Percentiles rank a stretch among this genome's conserved stretches.
Conservation (phyloP, 352 stramenopile genomes). For the Phytopythium montanum region DNA sequence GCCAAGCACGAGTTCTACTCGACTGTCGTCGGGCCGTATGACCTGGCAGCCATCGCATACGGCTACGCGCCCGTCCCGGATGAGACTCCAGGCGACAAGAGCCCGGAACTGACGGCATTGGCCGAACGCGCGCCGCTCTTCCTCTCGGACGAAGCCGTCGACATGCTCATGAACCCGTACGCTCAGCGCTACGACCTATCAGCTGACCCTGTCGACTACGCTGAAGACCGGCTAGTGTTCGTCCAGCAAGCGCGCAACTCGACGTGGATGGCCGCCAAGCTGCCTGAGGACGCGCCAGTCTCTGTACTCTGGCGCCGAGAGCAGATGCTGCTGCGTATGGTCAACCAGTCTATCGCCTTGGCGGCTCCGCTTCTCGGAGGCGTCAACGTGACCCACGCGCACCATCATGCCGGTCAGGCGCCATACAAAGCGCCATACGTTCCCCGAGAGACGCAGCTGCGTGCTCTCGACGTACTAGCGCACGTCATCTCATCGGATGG, state of each 20-base stretch:
- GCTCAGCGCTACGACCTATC: slow-evolving; percentile 59
- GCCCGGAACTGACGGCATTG: slow-evolving; percentile 27
- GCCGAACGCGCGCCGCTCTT: slow-evolving; percentile 52
- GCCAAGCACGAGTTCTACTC: slow-evolving; percentile 66
- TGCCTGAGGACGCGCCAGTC: slow-evolving; percentile 54
- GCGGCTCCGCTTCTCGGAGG: slow-evolving; percentile 50
- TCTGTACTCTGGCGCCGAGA: slow-evolving; percentile 53
- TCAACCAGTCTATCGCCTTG: slow-evolving; percentile 33
- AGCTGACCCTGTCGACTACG: slow-evolving; percentile 49
- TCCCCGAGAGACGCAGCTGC: slow-evolving; percentile 26
- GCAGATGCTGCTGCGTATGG: slow-evolving; percentile 27
- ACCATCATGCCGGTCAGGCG: slow-evolving; percentile 28
- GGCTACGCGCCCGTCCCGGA: slow-evolving; percentile 54
- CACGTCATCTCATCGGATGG: slow-evolving; percentile 40
- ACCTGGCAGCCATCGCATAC: slow-evolving; percentile 84
- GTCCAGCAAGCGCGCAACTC: slow-evolving; percentile 34
- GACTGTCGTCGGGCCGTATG: slow-evolving; percentile 62
- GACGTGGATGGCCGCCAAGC: slow-evolving; percentile 23
- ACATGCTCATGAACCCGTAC: slow-evolving; percentile 42
- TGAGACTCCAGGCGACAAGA: slow-evolving; percentile 48
- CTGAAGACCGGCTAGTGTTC: slow-evolving; percentile 47
- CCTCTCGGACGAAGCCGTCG: slow-evolving; percentile 54
- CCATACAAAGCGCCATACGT: slow-evolving; percentile 32
- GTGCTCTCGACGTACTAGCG: slow-evolving; percentile 33
- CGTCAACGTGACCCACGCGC: slow-evolving; percentile 57